Base-by-base conservation (phyloP, 2,329 filamentous ascomycete species). In the Teratosphaeria viscida region DNA sequence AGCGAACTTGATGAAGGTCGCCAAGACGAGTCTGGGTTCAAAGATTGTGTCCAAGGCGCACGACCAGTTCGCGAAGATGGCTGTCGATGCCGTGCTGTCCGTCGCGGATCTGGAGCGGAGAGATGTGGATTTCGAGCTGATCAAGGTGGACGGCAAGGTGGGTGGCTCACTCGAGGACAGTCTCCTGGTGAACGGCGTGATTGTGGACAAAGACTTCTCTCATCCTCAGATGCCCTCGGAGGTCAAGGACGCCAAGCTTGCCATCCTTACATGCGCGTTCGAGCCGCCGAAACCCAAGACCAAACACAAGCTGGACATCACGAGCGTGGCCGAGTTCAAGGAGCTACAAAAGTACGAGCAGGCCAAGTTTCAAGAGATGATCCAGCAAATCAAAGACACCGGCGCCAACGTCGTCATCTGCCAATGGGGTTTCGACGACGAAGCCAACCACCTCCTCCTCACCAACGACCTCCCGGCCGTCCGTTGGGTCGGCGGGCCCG, bases 271-370 rank as follows among this genome's bases (percentile, higher is more conserved):
- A 57, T 99, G 94, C 75, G 91, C 94, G 3, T 99, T 99, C 73
- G 94, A 99, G 79, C 94, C 94, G 35, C 94, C 94, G 56, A 99
- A 99, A 83, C 94, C 94, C 67, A 99, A 99, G 85, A 99, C 94
- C 55, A 99, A 99, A 84, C 94, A 99, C 79, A 95, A 96, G 81
- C 84, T 99, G 63, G 94, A 99, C 72, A 99, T 99, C 72, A 94
- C 91, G 59, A 89, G 86, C 52, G 92, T 99, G 7, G 92, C 97
- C 68, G 94, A 99, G 79, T 99, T 96, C 82, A 96, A 95, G 82
- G 94, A 95, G 78, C 79, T 99, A 65, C 94, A 99, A 73, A 89
- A 82, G 68, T 99, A 99, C 78, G 94, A 99, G 78, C 87, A 87
- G 69, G 88, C 90, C 73, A 99, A 97, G 79, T 99, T 99, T 73